These are phyloP conservation scores for Paracoccidioides lutzii DNA, from an alignment of 2,329 filamentous ascomycete genomes.

Conservation along the genomic window DNA sequence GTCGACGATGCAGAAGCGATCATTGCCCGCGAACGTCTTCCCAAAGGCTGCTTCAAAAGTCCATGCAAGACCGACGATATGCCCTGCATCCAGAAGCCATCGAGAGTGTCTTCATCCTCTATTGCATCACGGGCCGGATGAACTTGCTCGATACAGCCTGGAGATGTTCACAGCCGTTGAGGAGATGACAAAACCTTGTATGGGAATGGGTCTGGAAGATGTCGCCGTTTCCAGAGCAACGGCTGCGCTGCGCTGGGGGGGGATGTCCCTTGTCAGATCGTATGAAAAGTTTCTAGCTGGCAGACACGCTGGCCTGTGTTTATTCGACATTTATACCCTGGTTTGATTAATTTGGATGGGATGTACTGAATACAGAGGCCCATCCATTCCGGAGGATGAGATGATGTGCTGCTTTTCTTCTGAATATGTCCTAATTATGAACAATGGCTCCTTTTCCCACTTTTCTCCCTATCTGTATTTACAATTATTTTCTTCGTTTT, in stretches of 20 bases:
- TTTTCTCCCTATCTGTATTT: too few species aligned
- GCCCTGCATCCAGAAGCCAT: constrained; percentile 56
- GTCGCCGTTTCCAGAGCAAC: background rate
- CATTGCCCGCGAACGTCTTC: constrained; percentile 4
- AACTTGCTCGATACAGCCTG: constrained; percentile 73
- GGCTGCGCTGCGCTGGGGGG: too few species aligned
- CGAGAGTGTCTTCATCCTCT: constrained; percentile 79
- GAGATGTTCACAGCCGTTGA: constrained; percentile 68
- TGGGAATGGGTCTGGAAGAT: constrained; percentile 44
- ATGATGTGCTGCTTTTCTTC: background rate
- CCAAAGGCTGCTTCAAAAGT: constrained; percentile 5
- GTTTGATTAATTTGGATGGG: constrained; percentile 52
- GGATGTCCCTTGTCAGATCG: constrained; percentile 33
- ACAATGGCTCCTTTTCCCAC: too few species aligned
- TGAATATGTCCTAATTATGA: background rate
- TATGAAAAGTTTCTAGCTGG: constrained; percentile 86
- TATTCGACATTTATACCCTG: constrained; percentile 64
- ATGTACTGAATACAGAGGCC: constrained; percentile 48
- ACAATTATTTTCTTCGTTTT: too few species aligned
- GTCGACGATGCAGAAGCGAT: background rate
- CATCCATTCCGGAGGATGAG: constrained; percentile 34
- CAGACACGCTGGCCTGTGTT: constrained; percentile 87
- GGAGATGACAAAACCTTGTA: constrained; percentile 50
- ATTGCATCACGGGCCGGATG: constrained; percentile 71
- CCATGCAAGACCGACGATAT: constrained; percentile 6